These are phyloP conservation scores for Jatropha podagrica DNA, from an alignment of 441 rosid genomes.

Conservation along the genomic window DNA sequence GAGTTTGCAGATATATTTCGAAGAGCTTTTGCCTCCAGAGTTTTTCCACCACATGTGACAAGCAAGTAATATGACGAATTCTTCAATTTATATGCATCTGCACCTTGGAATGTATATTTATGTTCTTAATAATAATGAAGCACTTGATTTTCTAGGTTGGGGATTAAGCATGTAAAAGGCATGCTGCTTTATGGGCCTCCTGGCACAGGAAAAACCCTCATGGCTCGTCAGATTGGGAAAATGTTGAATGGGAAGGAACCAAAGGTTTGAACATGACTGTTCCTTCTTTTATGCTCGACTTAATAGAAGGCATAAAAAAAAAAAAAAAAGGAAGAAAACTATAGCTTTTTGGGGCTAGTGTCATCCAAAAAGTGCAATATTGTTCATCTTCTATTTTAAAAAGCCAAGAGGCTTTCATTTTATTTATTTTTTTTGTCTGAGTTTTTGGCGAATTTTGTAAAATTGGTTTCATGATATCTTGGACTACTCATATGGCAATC, in stretches of 20 bases:
- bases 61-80: slow-evolving; percentile 54
- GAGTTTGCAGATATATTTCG: slow-evolving; percentile 98
- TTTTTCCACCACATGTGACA: slow-evolving; percentile 88
- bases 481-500: not conserved
- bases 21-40: slow-evolving; percentile 98
- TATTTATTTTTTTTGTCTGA: not conserved
- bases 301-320: not conserved
- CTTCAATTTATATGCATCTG: slow-evolving; percentile 22
- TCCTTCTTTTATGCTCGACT: slow-evolving; percentile 3
- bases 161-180: slow-evolving; percentile 98
- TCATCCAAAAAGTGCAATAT: slow-evolving; percentile 12
- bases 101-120: slow-evolving; percentile 16
- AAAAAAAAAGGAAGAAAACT: not conserved
- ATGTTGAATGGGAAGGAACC: slow-evolving; percentile 98
- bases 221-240: slow-evolving; percentile 99
- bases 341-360: slow-evolving; percentile 15
- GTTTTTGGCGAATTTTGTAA: not conserved
- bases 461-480: not conserved
- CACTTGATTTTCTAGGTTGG: slow-evolving; percentile 65
- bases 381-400: slow-evolving; percentile 10
- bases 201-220: slow-evolving; percentile 97
- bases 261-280: slow-evolving; percentile 53
- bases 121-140: slow-evolving; percentile 25
- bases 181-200: slow-evolving; percentile 99
- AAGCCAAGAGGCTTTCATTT: slow-evolving; percentile 2